Base-by-base conservation (phyloP, 2,329 filamentous ascomycete species). In the Botrytis cinerea region DNA sequence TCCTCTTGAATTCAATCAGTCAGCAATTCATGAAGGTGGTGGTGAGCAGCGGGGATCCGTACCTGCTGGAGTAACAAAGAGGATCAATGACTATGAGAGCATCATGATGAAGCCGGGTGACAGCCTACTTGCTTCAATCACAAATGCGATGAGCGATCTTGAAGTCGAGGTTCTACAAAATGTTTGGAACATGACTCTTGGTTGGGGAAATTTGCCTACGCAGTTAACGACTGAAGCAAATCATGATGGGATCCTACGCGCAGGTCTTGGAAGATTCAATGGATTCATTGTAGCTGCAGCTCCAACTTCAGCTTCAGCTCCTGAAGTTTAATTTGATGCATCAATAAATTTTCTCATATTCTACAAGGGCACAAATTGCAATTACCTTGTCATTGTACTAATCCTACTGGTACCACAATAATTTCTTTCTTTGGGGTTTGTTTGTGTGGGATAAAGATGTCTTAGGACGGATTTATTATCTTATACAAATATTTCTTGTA, bases 71-170 rank as follows among this genome's bases (percentile, higher is more conserved):
- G 69, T 77, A 51, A 63, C 70, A 28, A 80, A 78, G 74, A 75
- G 76, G 67, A 76, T 76, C 32, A 76, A 62, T 20, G 79, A 79
- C 14, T 71, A 79, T 4, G 79, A 80, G 59, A 18, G 28, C 4
- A 62, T 76, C 28, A 81, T 81, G 80, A 79, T 80, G 79, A 80
- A 80, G 63, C 68, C 79, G 10, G 22, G 74, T 9, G 80, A 81
- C 57, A 64, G 68, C 40, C 62, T 54, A 20, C 71, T 81, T 10
- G 80, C 73, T 5, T 72, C 71, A 2, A 76, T 81, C 20, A 63
- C 78, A 64, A 80, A 80, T 57, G 74, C 77, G 48, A 79, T 81
- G 5, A 60, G 71, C 20, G 45, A 70, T 46, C 43, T 67, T 48
- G 80, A 81, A 69, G 64, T 40, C 22, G 60, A 69, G 7, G 76